These are phyloP conservation scores for Gynostemma pentaphyllum DNA, from an alignment of 306 rosid genomes.

Conservation along the genomic window DNA sequence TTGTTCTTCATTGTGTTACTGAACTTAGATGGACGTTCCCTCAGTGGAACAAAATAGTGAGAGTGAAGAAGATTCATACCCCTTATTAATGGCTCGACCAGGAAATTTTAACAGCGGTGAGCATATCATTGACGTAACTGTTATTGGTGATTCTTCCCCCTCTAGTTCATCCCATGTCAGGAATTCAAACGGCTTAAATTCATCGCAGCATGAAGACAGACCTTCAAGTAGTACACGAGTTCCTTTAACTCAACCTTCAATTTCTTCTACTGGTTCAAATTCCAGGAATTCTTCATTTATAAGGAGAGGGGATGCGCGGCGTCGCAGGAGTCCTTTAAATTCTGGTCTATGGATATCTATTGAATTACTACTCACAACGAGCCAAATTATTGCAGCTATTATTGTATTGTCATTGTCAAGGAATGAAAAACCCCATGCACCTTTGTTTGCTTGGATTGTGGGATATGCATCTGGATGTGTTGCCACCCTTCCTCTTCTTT, in stretches of 20 bases:
- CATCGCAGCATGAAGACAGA: slow-evolving; percentile 40
- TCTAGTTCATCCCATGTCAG: slow-evolving; percentile 46
- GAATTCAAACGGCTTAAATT: slow-evolving; percentile 27
- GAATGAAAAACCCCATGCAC: slow-evolving; percentile 67
- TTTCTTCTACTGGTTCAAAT: slow-evolving; percentile 44
- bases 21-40: slow-evolving; percentile 54
- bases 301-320: slow-evolving; percentile 68
- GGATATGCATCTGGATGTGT: slow-evolving; percentile 90
- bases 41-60: slow-evolving; percentile 35
- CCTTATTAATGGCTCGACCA: slow-evolving; percentile 54
- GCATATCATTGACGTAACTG: slow-evolving; percentile 50
- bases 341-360: slow-evolving; percentile 89
- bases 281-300: slow-evolving; percentile 44
- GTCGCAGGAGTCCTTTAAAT: slow-evolving; percentile 78
- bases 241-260: slow-evolving; percentile 27
- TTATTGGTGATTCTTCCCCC: slow-evolving; percentile 35
- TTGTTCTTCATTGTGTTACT: slow-evolving; percentile 21
- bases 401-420: slow-evolving; percentile 70
- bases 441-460: slow-evolving; percentile 78
- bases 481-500: slow-evolving; percentile 88
- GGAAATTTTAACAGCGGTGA: slow-evolving; percentile 26
- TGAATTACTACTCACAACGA: slow-evolving; percentile 61
- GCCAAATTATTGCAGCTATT: slow-evolving; percentile 83
- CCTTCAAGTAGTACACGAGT: slow-evolving; percentile 22
- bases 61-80: slow-evolving; percentile 25